A percentile compares a stretch with the other conserved stretches of the same genome.
Evolutionary conservation across 2,329 filamentous ascomycete genomes (phyloP).

Genomic region (Pseudopithomyces chartarum): DNA sequence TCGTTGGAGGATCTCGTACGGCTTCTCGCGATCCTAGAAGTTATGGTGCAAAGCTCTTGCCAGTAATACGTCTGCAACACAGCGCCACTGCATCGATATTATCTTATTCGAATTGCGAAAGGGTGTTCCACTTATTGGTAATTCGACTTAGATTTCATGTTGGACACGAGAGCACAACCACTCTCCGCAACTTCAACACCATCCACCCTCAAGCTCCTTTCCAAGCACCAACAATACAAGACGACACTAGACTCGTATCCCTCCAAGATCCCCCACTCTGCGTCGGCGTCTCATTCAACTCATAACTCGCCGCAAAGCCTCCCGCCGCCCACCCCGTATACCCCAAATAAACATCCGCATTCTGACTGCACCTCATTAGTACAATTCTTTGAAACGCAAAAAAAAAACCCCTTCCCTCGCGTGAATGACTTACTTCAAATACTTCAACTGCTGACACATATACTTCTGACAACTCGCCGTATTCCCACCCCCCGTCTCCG

Average conservation of each 20-base stretch:
- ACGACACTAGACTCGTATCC: slow-evolving; percentile 22
- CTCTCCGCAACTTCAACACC: too few relatives aligned
- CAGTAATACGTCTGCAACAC: too few relatives aligned
- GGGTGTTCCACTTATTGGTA: too few relatives aligned
- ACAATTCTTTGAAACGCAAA: neutral
- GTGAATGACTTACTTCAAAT: slow-evolving; percentile 29
- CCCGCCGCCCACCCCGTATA: slow-evolving; percentile 38
- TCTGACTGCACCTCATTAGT: slow-evolving; percentile 21
- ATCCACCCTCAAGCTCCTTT: slow-evolving; percentile 11
- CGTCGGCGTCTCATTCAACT: slow-evolving; percentile 29
- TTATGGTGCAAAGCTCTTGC: too few relatives aligned
- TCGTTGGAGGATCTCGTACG: too few relatives aligned
- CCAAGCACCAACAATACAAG: slow-evolving; percentile 26
- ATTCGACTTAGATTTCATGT: too few relatives aligned
- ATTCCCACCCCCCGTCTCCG: slow-evolving; percentile 50
- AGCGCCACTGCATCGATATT: too few relatives aligned
- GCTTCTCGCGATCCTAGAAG: too few relatives aligned
- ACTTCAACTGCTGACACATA: slow-evolving; percentile 40
- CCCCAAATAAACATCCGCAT: slow-evolving; percentile 39
- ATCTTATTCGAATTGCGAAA: too few relatives aligned
- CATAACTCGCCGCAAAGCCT: slow-evolving; percentile 31
- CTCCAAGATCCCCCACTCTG: slow-evolving; percentile 19
- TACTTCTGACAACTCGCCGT: slow-evolving; percentile 39
- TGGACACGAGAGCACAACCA: too few relatives aligned
- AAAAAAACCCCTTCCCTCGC: neutral